Conservation (phyloP, 257 asterid genomes). For the Apocynum venetum region DNA sequence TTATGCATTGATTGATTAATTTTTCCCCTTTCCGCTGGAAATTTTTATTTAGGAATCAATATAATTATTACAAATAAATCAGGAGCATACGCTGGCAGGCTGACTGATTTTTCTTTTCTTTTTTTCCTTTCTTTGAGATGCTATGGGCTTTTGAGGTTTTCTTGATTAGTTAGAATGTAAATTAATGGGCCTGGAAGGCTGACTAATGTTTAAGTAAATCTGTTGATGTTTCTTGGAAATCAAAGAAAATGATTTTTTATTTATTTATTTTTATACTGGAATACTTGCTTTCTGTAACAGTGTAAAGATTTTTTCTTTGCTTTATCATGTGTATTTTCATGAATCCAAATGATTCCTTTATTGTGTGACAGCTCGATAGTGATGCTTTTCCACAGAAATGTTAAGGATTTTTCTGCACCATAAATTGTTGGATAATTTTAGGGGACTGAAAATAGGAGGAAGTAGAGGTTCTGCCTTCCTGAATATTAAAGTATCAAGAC, state of each 20-base stretch:
- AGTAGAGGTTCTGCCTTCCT: neutral
- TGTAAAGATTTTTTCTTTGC: neutral
- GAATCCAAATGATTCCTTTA: neutral
- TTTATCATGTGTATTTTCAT: neutral
- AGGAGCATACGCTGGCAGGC: neutral
- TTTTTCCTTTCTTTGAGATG: neutral
- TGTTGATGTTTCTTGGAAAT: neutral
- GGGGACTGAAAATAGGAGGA: neutral
- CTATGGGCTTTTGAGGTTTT: neutral
- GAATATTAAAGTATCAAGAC: neutral
- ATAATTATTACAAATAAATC: neutral
- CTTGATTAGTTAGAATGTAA: neutral
- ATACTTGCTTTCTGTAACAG: neutral
- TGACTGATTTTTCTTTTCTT: neutral
- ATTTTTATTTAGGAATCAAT: neutral
- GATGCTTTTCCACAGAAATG: neutral
- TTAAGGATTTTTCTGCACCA: neutral
- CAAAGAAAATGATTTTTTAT: neutral
- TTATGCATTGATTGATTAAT: neutral
- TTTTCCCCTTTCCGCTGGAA: neutral
- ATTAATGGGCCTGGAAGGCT: neutral
- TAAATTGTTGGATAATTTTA: no score
- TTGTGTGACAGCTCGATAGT: neutral
- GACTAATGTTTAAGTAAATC: neutral
- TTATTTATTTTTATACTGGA: neutral